phyloP scores from a whole-genome alignment of 768 basidiomycete genomes.

The Asterophora parasitica region DNA sequence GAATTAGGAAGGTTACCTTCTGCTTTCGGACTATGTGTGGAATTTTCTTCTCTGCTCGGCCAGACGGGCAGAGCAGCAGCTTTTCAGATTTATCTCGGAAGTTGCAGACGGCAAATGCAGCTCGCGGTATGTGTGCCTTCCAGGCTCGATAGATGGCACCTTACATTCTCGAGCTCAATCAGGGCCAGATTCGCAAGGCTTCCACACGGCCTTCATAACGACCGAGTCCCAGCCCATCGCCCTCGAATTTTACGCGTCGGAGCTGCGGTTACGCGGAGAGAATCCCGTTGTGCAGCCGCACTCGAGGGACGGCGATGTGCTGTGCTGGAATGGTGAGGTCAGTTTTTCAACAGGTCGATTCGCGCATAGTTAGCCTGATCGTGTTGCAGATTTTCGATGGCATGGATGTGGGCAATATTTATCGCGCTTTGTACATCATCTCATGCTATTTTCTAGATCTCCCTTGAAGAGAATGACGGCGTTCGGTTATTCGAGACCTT shows the following conservation, averaged over 20 bases:
- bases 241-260: slow-evolving; percentile 67
- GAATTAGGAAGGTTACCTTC: slow-evolving; percentile 6
- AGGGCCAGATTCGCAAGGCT: slow-evolving; percentile 66
- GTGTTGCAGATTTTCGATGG: slow-evolving; percentile 64
- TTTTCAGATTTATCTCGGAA: slow-evolving; percentile 24
- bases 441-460: slow-evolving; percentile 38
- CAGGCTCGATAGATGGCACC: neutral
- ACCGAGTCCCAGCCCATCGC: slow-evolving; percentile 15
- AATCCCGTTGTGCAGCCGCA: slow-evolving; percentile 67
- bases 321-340: slow-evolving; percentile 88
- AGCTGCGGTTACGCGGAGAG: slow-evolving; percentile 67
- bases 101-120: slow-evolving; percentile 47
- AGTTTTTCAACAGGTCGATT: slow-evolving; percentile 21
- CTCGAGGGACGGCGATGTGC: slow-evolving; percentile 43
- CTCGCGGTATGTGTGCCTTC: slow-evolving; percentile 44
- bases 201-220: slow-evolving; percentile 19
- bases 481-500: slow-evolving; percentile 40
- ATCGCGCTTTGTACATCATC: neutral
- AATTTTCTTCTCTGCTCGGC: slow-evolving; percentile 49
- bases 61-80: slow-evolving; percentile 13
- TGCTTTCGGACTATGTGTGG: slow-evolving; percentile 55
- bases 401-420: slow-evolving; percentile 46
- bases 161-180: neutral
- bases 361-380: neutral
- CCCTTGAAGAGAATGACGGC: slow-evolving; percentile 67